Evolutionary conservation across 2,329 filamentous ascomycete genomes (phyloP).

Genomic region (Botryotinia narcissicola): DNA sequence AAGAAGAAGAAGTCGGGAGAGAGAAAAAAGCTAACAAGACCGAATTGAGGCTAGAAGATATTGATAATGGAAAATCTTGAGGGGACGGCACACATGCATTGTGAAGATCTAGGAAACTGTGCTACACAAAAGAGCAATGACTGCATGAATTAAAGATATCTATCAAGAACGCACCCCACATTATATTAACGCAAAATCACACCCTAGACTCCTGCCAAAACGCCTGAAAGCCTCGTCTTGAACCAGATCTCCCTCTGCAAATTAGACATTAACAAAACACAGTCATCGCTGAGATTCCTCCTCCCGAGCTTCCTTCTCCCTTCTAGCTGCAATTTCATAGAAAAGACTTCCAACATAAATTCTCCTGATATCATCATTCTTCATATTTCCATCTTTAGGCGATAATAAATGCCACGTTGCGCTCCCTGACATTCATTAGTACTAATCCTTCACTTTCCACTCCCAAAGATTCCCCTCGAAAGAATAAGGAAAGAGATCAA

Average conservation of each 20-base stretch:
- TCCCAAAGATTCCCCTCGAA: too few relatives aligned
- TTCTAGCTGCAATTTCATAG: conserved; percentile 42
- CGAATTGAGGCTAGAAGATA: background rate
- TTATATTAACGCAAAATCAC: background rate
- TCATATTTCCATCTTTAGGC: conserved; percentile 54
- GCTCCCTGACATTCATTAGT: conserved; percentile 38
- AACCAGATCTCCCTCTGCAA: background rate
- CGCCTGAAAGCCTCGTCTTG: background rate
- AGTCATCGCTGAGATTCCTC: conserved; percentile 6
- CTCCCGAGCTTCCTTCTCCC: conserved; percentile 20
- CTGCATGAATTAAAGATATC: background rate
- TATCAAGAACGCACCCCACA: background rate
- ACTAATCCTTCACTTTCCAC: background rate
- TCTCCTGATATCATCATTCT: conserved; percentile 55
- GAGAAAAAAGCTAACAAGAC: background rate
- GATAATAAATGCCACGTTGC: conserved; percentile 53
- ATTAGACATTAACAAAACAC: too few relatives aligned
- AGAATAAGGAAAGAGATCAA: background rate
- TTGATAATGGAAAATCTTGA: background rate
- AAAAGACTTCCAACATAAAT: conserved; percentile 54
- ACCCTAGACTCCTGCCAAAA: background rate
- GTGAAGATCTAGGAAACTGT: background rate
- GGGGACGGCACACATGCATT: background rate
- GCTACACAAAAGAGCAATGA: background rate
- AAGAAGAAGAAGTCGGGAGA: background rate